phyloP scores from a whole-genome alignment of 2,329 filamentous ascomycete species.

The Ophiostoma triangulosporum region DNA sequence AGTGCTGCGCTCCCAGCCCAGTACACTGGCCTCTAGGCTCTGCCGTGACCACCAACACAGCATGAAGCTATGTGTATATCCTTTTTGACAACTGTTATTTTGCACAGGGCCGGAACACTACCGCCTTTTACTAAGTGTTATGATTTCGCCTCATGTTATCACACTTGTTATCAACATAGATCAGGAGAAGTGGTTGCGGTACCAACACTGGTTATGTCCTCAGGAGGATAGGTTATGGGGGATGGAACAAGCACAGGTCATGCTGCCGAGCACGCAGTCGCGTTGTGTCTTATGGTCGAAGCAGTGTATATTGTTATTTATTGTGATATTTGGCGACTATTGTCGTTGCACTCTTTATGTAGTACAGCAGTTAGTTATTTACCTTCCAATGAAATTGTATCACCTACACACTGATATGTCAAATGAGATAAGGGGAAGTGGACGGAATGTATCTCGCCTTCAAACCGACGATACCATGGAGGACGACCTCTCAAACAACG shows the following conservation, averaged over 20 bases:
- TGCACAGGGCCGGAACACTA: neutral
- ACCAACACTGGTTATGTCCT: neutral
- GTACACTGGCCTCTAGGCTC: conserved; percentile 4
- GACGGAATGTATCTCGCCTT: conserved; percentile 65
- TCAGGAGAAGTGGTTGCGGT: neutral
- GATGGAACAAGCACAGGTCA: neutral
- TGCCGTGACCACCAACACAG: neutral
- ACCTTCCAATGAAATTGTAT: conserved; percentile 2
- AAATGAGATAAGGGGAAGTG: neutral
- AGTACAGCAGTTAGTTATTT: conserved; percentile 7
- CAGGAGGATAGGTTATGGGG: neutral
- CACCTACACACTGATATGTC: neutral
- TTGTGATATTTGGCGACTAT: conserved; percentile 8
- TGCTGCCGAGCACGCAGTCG: neutral
- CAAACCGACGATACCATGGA: conserved; percentile 65
- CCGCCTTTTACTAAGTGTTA: neutral
- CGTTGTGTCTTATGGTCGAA: neutral
- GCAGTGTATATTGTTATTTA: conserved; percentile 4
- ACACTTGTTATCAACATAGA: neutral
- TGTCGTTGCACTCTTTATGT: conserved; percentile 8
- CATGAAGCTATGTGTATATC: neutral
- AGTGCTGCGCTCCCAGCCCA: conserved; percentile 8
- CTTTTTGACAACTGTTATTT: neutral
- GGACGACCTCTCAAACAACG: conserved; percentile 43
- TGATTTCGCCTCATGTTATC: neutral